These are phyloP conservation scores for Leishmania martiniquensis DNA, from an alignment of 208 protist genomes.

Conservation along the genomic window DNA sequence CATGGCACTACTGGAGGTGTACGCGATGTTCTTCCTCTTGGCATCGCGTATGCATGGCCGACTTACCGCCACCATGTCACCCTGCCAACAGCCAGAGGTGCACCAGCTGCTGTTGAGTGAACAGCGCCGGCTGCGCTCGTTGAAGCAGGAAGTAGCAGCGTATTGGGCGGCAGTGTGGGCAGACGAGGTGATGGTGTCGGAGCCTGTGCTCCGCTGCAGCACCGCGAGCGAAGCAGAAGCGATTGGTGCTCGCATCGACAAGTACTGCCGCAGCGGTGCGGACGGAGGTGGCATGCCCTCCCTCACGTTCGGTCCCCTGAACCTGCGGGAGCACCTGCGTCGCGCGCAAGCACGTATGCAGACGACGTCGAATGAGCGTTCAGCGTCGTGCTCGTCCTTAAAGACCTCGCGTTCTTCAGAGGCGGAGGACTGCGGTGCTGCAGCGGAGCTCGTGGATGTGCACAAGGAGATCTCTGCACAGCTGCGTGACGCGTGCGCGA, in stretches of 20 bases:
- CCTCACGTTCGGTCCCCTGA: not conserved
- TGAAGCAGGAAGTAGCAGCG: conserved; percentile 4
- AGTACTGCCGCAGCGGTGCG: not conserved
- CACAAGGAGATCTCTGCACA: not conserved
- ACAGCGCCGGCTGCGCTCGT: not conserved
- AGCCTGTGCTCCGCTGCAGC: not conserved
- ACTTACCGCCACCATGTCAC: not conserved
- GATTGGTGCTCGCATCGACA: not conserved
- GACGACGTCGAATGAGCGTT: not conserved
- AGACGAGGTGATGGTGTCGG: not conserved
- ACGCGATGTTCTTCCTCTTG: conserved; percentile 4
- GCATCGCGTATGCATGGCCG: not conserved
- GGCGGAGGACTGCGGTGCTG: not conserved
- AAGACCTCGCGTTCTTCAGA: not conserved
- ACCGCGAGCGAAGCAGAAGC: not conserved
- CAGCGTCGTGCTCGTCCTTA: not conserved
- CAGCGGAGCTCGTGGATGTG: not conserved
- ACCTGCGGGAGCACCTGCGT: not conserved
- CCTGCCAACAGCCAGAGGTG: not conserved
- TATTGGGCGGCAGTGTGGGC: conserved; percentile 4
- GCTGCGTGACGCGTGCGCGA: not conserved
- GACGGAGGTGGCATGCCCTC: not conserved
- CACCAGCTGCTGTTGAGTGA: not conserved
- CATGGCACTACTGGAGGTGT: conserved; percentile 9
- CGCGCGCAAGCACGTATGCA: not conserved